Evolutionary conservation across 2,329 filamentous ascomycete species (phyloP).

Genomic region (Dryadomyces sulphureus): DNA sequence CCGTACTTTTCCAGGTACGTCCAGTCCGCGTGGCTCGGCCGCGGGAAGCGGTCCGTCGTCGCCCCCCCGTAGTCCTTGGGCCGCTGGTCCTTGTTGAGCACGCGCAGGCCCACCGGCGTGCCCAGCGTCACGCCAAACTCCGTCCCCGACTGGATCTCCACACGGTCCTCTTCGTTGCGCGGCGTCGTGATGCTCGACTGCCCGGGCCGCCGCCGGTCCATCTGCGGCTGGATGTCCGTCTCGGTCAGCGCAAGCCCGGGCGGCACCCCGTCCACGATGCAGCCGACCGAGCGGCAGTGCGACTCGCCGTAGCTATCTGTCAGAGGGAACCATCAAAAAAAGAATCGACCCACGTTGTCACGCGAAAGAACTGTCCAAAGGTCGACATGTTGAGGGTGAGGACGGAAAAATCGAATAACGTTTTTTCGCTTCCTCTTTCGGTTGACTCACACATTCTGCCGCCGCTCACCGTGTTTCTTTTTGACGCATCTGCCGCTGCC

Average conservation of each 20-base stretch:
- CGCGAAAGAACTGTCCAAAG: conserved; percentile 68
- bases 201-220: conserved; percentile 78
- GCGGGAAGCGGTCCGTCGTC: conserved; percentile 84
- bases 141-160: conserved; percentile 84
- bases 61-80: conserved; percentile 80
- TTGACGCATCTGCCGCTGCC: background rate
- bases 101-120: conserved; percentile 76
- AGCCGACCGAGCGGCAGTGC: conserved; percentile 84
- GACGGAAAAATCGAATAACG: background rate
- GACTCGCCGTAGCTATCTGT: conserved; percentile 30
- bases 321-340: background rate
- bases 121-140: conserved; percentile 83
- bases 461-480: background rate
- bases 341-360: conserved; percentile 61
- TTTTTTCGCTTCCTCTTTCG: background rate
- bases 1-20: conserved; percentile 97
- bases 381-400: conserved; percentile 54
- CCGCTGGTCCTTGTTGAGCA: conserved; percentile 84
- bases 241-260: conserved; percentile 78
- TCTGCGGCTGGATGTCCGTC: conserved; percentile 82
- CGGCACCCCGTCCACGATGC: conserved; percentile 86
- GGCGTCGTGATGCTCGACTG: conserved; percentile 86
- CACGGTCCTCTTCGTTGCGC: conserved; percentile 79
- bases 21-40: conserved; percentile 89
- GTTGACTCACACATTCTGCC: background rate